Percentiles rank a stretch among this genome's conserved stretches.
Conservation (phyloP, 1,139 yeast species). For the Saccharomyces hybrid region DNA sequence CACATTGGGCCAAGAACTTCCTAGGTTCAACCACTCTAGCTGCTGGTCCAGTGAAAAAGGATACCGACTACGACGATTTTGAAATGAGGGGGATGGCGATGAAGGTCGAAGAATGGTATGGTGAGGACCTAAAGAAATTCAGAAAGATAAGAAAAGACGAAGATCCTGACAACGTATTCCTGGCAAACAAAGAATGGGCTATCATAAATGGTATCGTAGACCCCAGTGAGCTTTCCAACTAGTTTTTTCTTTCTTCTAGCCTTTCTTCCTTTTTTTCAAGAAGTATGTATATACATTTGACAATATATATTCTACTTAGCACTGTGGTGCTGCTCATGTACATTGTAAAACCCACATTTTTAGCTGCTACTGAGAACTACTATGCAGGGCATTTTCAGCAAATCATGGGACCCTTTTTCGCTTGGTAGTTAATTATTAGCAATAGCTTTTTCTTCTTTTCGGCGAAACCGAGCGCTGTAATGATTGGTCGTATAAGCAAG, state of each 20-base stretch:
- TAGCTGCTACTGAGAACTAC: not conserved
- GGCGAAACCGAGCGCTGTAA: not conserved
- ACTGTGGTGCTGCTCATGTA: not conserved
- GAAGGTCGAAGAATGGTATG: conserved; percentile 71
- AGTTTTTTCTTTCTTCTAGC: not conserved
- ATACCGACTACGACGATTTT: conserved; percentile 44
- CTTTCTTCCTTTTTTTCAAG: not conserved
- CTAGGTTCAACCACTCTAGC: conserved; percentile 51
- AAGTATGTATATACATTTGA: not conserved
- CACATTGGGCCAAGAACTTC: conserved; percentile 99
- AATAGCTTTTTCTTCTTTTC: not conserved
- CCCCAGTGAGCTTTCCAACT: conserved; percentile 4
- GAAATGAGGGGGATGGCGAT: conserved; percentile 76
- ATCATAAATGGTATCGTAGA: conserved; percentile 63
- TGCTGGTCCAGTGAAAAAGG: conserved; percentile 28
- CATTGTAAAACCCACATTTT: not conserved
- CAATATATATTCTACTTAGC: not conserved
- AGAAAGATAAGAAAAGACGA: conserved; percentile 53
- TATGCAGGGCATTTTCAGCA: not conserved
- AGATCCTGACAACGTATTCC: conserved; percentile 78
- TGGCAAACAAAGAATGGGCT: conserved; percentile 74
- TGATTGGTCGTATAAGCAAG: conserved; percentile 1
- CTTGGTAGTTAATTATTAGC: not conserved
- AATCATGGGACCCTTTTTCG: not conserved
- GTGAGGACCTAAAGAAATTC: conserved; percentile 55